Base-by-base conservation (phyloP, 2,329 filamentous ascomycete species). In the Coleophoma eucalyptorum region DNA sequence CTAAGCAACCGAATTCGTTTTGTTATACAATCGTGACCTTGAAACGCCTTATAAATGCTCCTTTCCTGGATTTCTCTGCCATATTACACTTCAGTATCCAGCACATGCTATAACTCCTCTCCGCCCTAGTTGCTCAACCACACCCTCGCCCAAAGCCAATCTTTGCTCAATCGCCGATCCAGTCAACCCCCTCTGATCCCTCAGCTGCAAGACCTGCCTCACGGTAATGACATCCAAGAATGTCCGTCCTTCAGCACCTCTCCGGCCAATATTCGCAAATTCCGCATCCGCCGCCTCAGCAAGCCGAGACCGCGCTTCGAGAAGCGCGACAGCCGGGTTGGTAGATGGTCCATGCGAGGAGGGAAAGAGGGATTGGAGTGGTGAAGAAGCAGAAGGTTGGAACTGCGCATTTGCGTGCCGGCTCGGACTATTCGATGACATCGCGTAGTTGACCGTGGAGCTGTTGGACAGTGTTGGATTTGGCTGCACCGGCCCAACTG, bases 261-360 rank as follows among this genome's bases (percentile, higher is more conserved):
- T 58, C 50, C 75, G 74, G 12, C 65, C 67, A 10, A 61, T 44
- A 8, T 49, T 48, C 34, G 68, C 65, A 60, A 85, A 85, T 26
- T 84, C 80, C 34, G 78, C 72, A 48, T 80, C 75, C 0, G 74
- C 79, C 52, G 84, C 66, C 51, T 85, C 83, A 10, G 45, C 45
- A 15, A 47, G 32, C 19, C 34, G n/a, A 7, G 21, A 21, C 3
- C 45, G 32, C 10, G 63, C 62, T 2, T 59, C 60, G 7, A 66
- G 21, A 6, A 66, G 49, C 2, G 49, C 46, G 1, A 66, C 47
- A 1, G 63, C 63, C 1, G 63, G 62, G 35, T 66, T 63, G 5
- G 16, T 4, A 10, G 13, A 21, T 26, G 26, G 26, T 5, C 26
- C 26, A 26, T 8, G 26, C 15, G 32, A 11, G 16, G 34, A 43